Conservation (phyloP, 2,329 filamentous ascomycete species). For the Xylariomycetidae sp. region DNA sequence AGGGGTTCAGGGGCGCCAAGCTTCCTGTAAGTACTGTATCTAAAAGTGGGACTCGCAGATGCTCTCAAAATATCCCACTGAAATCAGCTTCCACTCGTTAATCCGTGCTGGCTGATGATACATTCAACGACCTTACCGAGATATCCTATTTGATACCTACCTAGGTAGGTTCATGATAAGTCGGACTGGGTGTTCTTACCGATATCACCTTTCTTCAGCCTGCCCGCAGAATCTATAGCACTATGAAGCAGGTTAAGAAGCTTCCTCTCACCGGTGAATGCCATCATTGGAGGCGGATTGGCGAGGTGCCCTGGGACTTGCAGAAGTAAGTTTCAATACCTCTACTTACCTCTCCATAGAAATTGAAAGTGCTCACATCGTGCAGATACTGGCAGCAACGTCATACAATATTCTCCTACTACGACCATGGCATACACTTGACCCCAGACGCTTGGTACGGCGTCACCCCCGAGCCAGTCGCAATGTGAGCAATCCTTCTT, state of each 20-base stretch:
- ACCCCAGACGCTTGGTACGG: conserved; percentile 96
- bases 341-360: neutral
- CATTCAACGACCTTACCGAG: too few relatives aligned
- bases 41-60: too few relatives aligned
- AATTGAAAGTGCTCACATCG: neutral
- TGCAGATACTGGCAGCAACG: conserved; percentile 85
- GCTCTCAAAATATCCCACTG: too few relatives aligned
- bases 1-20: too few relatives aligned
- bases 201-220: too few relatives aligned
- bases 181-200: too few relatives aligned
- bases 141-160: too few relatives aligned
- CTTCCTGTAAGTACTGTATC: too few relatives aligned
- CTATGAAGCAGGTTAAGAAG: conserved; percentile 37
- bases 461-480: conserved; percentile 89
- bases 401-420: conserved; percentile 79
- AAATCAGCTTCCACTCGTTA: too few relatives aligned
- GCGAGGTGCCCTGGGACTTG: conserved; percentile 76
- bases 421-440: conserved; percentile 83
- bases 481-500: conserved; percentile 53
- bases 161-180: too few relatives aligned
- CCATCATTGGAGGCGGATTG: conserved; percentile 67
- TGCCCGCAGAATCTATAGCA: too few relatives aligned
- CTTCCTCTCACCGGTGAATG: conserved; percentile 58
- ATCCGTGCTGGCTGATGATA: too few relatives aligned
- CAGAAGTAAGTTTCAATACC: conserved; percentile 63